Percentiles rank a stretch among this genome's conserved stretches.
phyloP scores from a whole-genome alignment of 345 rosid genomes.

The Bruguiera sexangula region DNA sequence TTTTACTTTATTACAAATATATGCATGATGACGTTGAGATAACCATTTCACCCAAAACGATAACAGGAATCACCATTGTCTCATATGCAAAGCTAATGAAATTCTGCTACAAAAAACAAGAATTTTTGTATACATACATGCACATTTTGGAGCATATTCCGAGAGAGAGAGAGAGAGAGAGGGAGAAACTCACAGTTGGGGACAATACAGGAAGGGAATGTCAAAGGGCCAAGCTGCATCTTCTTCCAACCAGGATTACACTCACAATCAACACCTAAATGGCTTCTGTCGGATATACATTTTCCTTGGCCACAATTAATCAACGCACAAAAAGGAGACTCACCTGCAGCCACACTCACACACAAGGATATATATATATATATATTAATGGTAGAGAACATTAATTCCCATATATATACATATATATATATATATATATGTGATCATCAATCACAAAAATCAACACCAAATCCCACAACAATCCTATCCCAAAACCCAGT shows the following conservation, averaged over 20 bases:
- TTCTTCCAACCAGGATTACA: conserved; percentile 50
- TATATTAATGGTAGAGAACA: not conserved
- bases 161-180: not conserved
- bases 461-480: not conserved
- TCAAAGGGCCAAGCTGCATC: conserved; percentile 32
- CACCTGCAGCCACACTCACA: conserved; percentile 10
- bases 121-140: too few relatives aligned
- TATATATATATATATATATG: not conserved
- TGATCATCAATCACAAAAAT: not conserved
- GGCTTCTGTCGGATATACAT: conserved; percentile 19
- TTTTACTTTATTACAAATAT: too few relatives aligned
- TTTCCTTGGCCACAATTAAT: conserved; percentile 40
- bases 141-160: not conserved
- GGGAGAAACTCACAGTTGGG: conserved; percentile 44
- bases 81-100: too few relatives aligned
- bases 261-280: conserved; percentile 30
- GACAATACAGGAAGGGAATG: conserved; percentile 34
- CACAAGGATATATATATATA: not conserved
- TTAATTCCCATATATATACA: not conserved
- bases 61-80: too few relatives aligned
- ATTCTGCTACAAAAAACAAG: too few relatives aligned
- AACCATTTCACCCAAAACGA: too few relatives aligned
- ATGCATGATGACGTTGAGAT: too few relatives aligned
- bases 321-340: conserved; percentile 1
- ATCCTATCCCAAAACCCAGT: not conserved